Conservation (phyloP, 345 rosid species). For the Toxicodendron radicans region DNA sequence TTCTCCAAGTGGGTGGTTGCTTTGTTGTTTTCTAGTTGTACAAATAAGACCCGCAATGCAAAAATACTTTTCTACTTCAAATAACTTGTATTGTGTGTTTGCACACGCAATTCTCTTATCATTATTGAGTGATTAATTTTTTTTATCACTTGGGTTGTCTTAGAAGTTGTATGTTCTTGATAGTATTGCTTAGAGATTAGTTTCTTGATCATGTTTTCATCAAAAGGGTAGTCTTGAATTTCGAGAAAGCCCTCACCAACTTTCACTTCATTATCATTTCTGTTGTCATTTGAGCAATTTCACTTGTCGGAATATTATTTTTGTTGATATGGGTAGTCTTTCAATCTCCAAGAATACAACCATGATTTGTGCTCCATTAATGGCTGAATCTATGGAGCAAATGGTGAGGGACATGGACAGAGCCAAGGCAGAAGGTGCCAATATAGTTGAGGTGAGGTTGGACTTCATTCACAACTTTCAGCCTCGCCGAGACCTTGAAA, state of each 20-base stretch:
- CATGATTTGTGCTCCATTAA: conserved; percentile 45
- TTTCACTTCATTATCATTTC: background rate
- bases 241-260: conserved; percentile 11
- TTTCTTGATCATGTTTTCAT: background rate
- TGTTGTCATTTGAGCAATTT: background rate
- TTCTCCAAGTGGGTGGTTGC: no score
- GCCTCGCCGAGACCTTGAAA: conserved; percentile 40
- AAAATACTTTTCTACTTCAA: no score
- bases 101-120: no score
- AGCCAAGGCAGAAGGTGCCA: conserved; percentile 57
- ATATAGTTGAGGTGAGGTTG: conserved; percentile 52
- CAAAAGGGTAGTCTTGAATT: background rate
- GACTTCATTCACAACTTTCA: conserved; percentile 42
- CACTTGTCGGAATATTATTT: background rate
- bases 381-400: conserved; percentile 44
- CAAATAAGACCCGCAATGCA: no score
- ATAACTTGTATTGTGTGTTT: no score
- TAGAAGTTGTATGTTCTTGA: no score
- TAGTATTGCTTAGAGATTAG: no score
- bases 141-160: no score
- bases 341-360: conserved; percentile 1
- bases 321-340: conserved; percentile 28
- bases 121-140: no score
- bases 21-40: no score
- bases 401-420: conserved; percentile 35